A percentile compares a stretch with the other conserved stretches of the same genome.
phyloP scores from a whole-genome alignment of 176 grass and related monocot species.

The Cymbopogon citratus region DNA sequence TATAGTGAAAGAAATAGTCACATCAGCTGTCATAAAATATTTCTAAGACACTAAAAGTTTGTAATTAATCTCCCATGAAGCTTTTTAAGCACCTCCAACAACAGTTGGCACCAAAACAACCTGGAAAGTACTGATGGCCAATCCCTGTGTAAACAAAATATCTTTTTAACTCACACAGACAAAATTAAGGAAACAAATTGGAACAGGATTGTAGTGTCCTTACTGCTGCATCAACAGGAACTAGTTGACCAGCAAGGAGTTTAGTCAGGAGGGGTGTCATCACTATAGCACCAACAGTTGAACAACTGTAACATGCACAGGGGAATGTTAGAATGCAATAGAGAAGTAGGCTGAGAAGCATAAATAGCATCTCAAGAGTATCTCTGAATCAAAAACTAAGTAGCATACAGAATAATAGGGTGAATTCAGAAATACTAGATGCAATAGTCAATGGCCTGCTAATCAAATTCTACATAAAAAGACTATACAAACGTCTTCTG shows the following conservation, averaged over 20 bases:
- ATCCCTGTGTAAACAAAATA: constrained; percentile 49
- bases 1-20: constrained; percentile 33
- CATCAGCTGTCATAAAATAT: constrained; percentile 3
- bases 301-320: constrained; percentile 60
- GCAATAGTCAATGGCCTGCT: neutral
- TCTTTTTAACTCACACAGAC: neutral
- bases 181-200: constrained; percentile 7
- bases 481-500: neutral
- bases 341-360: constrained; percentile 8
- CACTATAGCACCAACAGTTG: constrained; percentile 90
- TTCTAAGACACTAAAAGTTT: neutral
- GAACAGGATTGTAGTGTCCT: constrained; percentile 25
- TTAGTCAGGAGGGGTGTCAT: constrained; percentile 98
- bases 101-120: constrained; percentile 88
- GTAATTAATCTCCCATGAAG: constrained; percentile 18
- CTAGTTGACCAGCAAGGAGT: constrained; percentile 84
- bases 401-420: neutral
- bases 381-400: neutral
- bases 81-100: constrained; percentile 60
- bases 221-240: constrained; percentile 95
- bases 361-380: neutral
- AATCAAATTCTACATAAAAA: constrained; percentile 8
- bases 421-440: neutral
- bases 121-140: constrained; percentile 98
- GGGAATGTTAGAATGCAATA: constrained; percentile 16